Conservation (phyloP, 1,284 basidiomycete genomes). For the Sutorius eximius region DNA sequence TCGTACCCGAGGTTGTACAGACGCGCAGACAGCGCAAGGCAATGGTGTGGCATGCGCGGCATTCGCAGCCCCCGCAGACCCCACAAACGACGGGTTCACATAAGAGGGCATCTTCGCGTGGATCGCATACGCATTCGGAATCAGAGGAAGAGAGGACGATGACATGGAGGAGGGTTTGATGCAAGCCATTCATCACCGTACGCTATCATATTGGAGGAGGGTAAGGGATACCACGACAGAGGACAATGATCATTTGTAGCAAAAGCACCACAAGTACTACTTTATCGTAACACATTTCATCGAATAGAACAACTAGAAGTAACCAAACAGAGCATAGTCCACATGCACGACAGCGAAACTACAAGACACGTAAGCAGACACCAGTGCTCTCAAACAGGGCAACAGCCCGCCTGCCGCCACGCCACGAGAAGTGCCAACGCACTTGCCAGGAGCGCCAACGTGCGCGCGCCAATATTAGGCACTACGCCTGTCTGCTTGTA, state of each 20-base stretch:
- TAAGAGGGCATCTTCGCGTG: slow-evolving; percentile 5
- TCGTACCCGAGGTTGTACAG: slow-evolving; percentile 29
- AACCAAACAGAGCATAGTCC: no score
- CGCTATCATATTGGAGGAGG: background rate
- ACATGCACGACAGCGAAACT: no score
- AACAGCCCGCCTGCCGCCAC: background rate
- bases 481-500: slow-evolving; percentile 3
- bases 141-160: slow-evolving; percentile 18
- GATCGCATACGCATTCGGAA: slow-evolving; percentile 16
- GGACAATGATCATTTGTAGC: background rate
- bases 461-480: background rate
- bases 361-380: background rate
- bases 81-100: background rate
- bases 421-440: slow-evolving; percentile 10
- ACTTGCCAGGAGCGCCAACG: slow-evolving; percentile 7
- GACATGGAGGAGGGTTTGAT: slow-evolving; percentile 21
- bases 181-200: background rate
- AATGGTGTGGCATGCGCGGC: slow-evolving; percentile 20
- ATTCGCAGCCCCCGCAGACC: background rate
- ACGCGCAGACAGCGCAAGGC: slow-evolving; percentile 30
- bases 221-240: background rate
- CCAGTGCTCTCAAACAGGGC: background rate
- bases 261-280: no score
- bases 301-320: background rate
- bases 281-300: background rate